Evolutionary conservation across 202 grass and related monocot species (phyloP).

Genomic region (Musa balbisiana): DNA sequence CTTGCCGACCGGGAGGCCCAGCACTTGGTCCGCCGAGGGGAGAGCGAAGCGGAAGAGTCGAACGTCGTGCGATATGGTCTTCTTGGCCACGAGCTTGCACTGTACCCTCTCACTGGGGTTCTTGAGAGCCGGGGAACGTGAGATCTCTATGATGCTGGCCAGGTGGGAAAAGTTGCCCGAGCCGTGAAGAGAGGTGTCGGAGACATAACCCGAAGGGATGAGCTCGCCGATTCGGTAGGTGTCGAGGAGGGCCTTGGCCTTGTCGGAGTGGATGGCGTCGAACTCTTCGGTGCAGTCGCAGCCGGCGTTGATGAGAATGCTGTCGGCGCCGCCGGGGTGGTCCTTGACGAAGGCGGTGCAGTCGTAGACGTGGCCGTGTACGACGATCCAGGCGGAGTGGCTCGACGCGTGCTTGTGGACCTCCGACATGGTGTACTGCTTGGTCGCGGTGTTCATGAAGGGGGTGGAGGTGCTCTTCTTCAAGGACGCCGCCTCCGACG

Average conservation of each 20-base stretch:
- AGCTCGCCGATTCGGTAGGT: slow-evolving; percentile 71
- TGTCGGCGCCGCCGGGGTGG: slow-evolving; percentile 83
- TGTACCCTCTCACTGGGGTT: slow-evolving; percentile 47
- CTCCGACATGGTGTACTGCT: slow-evolving; percentile 43
- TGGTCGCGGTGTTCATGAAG: slow-evolving; percentile 28
- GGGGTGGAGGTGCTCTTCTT: slow-evolving; percentile 30
- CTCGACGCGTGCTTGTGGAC: slow-evolving; percentile 45
- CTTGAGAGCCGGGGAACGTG: slow-evolving; percentile 35
- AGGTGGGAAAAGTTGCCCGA: slow-evolving; percentile 11
- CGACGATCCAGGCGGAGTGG: slow-evolving; percentile 71
- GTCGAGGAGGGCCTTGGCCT: slow-evolving; percentile 71
- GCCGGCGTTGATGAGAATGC: slow-evolving; percentile 94
- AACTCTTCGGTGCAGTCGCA: slow-evolving; percentile 92
- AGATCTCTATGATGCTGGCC: slow-evolving; percentile 51
- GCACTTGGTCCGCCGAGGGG: slow-evolving; percentile 37
- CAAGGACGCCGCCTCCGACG: slow-evolving; percentile 23
- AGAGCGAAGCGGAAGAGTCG: slow-evolving; percentile 58
- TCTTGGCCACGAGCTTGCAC: slow-evolving; percentile 45
- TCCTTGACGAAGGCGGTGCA: slow-evolving; percentile 72
- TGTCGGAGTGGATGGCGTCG: slow-evolving; percentile 94
- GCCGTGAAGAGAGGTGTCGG: slow-evolving; percentile 35
- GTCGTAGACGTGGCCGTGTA: slow-evolving; percentile 72
- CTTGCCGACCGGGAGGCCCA: slow-evolving; percentile 46
- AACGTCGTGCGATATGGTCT: slow-evolving; percentile 42
- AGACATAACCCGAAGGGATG: slow-evolving; percentile 20